Evolutionary conservation across 371 early-diverging fungal genomes (phyloP).

Genomic region (Mortierella sp.): DNA sequence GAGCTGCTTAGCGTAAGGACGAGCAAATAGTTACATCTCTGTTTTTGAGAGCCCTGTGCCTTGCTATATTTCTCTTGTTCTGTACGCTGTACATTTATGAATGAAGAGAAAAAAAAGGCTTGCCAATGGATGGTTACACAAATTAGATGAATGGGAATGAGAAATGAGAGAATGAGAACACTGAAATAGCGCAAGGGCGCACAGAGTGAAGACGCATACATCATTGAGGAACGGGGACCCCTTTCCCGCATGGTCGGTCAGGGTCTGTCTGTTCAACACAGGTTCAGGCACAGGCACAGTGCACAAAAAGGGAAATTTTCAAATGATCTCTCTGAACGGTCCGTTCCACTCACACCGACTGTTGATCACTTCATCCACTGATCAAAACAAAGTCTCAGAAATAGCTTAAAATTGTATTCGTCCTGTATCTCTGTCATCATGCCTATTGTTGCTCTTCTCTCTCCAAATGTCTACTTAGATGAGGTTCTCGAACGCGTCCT

Average conservation of each 20-base stretch:
- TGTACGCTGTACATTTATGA: too few relatives aligned
- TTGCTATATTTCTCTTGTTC: neutral
- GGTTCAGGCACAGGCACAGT: neutral
- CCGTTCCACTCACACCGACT: neutral
- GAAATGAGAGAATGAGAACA: neutral
- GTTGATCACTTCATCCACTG: too few relatives aligned
- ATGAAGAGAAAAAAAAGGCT: neutral
- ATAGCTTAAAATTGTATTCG: neutral
- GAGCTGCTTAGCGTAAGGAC: neutral
- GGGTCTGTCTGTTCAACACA: neutral
- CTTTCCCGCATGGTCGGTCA: neutral
- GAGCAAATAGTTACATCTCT: neutral
- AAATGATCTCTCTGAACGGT: neutral
- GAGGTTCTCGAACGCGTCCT: slow-evolving; percentile 30
- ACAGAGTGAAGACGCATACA: neutral
- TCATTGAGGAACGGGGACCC: too few relatives aligned
- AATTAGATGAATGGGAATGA: neutral
- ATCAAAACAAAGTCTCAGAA: neutral
- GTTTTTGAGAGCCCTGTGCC: neutral
- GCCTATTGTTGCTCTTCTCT: slow-evolving; percentile 1
- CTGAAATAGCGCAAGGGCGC: neutral
- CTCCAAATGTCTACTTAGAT: neutral
- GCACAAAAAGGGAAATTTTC: neutral
- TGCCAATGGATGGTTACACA: neutral
- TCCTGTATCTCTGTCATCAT: neutral